Percentiles rank a stretch among this genome's conserved stretches.
These are phyloP conservation scores for Geoglossum cookeanum DNA, from an alignment of 2,329 filamentous ascomycete species.

Conservation along the genomic window DNA sequence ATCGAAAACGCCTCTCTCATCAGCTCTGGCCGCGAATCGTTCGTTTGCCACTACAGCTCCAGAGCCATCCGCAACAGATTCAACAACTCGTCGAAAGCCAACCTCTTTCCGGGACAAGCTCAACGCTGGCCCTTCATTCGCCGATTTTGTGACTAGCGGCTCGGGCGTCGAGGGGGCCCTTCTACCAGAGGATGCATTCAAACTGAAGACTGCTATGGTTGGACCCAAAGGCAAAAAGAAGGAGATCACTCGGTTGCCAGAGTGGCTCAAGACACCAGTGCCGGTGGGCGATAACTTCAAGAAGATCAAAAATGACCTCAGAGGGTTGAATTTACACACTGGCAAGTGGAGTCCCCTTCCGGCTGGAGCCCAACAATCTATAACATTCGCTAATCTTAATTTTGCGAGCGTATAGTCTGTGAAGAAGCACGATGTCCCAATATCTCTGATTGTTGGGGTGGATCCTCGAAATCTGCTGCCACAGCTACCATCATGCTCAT, in stretches of 20 bases:
- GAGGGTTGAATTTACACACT: constrained; percentile 77
- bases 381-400: neutral
- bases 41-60: constrained; percentile 26
- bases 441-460: constrained; percentile 96
- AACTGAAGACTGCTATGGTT: constrained; percentile 40
- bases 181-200: constrained; percentile 33
- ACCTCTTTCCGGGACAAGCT: constrained; percentile 43
- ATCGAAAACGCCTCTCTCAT: neutral
- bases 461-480: constrained; percentile 66
- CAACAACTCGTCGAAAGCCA: constrained; percentile 20
- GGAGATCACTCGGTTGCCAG: constrained; percentile 56
- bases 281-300: constrained; percentile 76
- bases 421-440: constrained; percentile 96
- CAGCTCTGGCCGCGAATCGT: constrained; percentile 10
- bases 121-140: constrained; percentile 44
- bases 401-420: constrained; percentile 39
- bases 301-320: constrained; percentile 82
- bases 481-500: constrained; percentile 99
- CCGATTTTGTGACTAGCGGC: constrained; percentile 37
- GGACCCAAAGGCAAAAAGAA: constrained; percentile 43
- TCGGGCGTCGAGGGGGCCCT: constrained; percentile 14
- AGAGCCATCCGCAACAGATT: constrained; percentile 17
- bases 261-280: constrained; percentile 93
- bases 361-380: neutral
- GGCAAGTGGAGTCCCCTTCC: constrained; percentile 6